Conservation (phyloP, 179 eudicot species). For the Dionaea muscipula region DNA sequence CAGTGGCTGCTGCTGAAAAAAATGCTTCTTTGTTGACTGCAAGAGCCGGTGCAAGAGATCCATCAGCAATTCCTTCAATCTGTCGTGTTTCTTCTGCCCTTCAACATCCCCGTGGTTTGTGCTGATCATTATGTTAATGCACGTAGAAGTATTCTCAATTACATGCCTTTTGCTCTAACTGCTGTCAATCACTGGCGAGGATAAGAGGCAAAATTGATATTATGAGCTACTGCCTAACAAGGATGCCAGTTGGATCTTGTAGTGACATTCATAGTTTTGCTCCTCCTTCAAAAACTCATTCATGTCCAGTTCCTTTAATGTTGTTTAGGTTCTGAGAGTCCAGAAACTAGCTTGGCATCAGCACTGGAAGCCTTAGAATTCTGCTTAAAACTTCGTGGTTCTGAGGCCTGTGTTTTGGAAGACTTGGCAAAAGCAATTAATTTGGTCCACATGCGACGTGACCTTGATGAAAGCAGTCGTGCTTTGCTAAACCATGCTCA, state of each 20-base stretch:
- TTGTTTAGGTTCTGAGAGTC: constrained; percentile 48
- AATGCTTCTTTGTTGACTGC: constrained; percentile 81
- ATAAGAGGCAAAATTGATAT: not conserved
- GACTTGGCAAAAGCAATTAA: constrained; percentile 87
- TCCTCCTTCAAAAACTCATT: not conserved
- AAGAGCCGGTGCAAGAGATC: constrained; percentile 99
- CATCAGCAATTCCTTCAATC: constrained; percentile 91
- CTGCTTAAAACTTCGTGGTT: constrained; percentile 83
- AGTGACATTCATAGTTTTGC: too few species aligned
- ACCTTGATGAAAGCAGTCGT: constrained; percentile 97
- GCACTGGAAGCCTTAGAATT: constrained; percentile 83
- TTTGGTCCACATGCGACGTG: constrained; percentile 74
- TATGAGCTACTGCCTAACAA: too few species aligned
- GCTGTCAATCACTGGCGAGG: not conserved
- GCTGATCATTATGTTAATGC: not conserved
- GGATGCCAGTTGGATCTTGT: too few species aligned
- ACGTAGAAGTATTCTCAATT: not conserved
- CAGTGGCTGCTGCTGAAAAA: constrained; percentile 77
- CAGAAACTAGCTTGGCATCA: constrained; percentile 83
- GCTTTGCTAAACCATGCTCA: constrained; percentile 79
- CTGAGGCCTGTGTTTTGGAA: constrained; percentile 89
- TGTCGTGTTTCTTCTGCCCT: constrained; percentile 94
- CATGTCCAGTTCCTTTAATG: not conserved
- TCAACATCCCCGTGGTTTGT: constrained; percentile 78
- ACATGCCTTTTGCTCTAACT: not conserved